A percentile compares a stretch with the other conserved stretches of the same genome.
Evolutionary conservation across 75 land plant genomes (phyloP).

Genomic region (Cupressus sempervirens): DNA sequence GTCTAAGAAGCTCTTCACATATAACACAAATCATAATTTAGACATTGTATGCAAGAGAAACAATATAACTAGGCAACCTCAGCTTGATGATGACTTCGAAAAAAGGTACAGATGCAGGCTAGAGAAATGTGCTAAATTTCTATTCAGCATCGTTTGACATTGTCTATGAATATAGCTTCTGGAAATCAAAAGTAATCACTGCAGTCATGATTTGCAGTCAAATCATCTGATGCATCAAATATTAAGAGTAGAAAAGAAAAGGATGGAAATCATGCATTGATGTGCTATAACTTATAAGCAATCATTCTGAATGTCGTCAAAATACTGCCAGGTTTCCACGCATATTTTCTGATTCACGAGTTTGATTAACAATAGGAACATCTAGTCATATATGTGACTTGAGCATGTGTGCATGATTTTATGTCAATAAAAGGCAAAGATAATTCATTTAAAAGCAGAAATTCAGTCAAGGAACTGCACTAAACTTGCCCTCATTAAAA

Average conservation of each 20-base stretch:
- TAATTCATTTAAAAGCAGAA: background rate
- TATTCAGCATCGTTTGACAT: background rate
- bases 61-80: too few relatives aligned
- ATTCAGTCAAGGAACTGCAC: background rate
- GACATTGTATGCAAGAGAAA: too few relatives aligned
- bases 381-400: background rate
- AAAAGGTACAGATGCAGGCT: background rate
- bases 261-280: background rate
- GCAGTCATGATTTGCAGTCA: background rate
- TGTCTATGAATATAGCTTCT: background rate
- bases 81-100: too few relatives aligned
- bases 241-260: too few relatives aligned
- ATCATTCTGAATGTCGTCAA: background rate
- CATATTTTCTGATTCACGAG: background rate
- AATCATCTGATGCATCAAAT: background rate
- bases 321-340: background rate
- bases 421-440: background rate
- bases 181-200: background rate
- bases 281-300: background rate
- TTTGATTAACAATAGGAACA: background rate
- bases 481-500: background rate
- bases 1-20: too few relatives aligned
- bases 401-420: background rate
- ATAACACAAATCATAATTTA: too few relatives aligned
- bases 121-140: background rate